Percentiles rank a stretch among this genome's conserved stretches.
Evolutionary conservation across 1,284 basidiomycete genomes (phyloP).

Genomic region (Ceratobasidium sp.): DNA sequence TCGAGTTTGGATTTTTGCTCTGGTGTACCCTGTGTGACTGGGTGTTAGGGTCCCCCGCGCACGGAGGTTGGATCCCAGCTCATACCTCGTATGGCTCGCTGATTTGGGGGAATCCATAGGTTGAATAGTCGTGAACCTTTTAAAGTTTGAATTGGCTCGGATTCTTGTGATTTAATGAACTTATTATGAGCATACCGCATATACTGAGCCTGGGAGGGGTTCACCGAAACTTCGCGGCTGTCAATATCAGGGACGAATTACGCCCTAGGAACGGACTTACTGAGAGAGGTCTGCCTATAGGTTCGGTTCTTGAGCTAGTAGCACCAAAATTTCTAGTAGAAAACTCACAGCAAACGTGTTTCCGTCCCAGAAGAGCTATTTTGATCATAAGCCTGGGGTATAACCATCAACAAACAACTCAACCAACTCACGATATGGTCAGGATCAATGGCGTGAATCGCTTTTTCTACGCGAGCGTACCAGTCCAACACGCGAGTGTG

Average conservation of each 20-base stretch:
- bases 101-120: constrained; percentile 51
- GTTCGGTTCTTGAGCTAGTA: not conserved
- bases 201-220: constrained; percentile 50
- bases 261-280: constrained; percentile 6
- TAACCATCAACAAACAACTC: constrained; percentile 30
- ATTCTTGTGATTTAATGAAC: not conserved
- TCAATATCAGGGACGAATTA: not conserved
- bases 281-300: constrained; percentile 36
- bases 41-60: not conserved
- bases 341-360: constrained; percentile 51
- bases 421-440: constrained; percentile 48
- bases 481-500: constrained; percentile 49
- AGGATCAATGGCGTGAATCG: constrained; percentile 53
- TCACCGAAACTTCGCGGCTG: constrained; percentile 36
- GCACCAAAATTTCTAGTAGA: not conserved
- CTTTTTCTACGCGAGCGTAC: constrained; percentile 52
- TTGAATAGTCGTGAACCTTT: constrained; percentile 52
- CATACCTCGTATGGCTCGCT: constrained; percentile 47
- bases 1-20: constrained; percentile 47
- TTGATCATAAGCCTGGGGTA: not conserved
- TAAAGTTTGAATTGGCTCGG: not conserved
- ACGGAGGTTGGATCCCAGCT: not conserved
- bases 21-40: constrained; percentile 35
- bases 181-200: constrained; percentile 42
- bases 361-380: constrained; percentile 44